A percentile compares a stretch with the other conserved stretches of the same genome.
These are phyloP conservation scores for Macrolepiota albuminosa DNA, from an alignment of 768 basidiomycete genomes.

Conservation along the genomic window DNA sequence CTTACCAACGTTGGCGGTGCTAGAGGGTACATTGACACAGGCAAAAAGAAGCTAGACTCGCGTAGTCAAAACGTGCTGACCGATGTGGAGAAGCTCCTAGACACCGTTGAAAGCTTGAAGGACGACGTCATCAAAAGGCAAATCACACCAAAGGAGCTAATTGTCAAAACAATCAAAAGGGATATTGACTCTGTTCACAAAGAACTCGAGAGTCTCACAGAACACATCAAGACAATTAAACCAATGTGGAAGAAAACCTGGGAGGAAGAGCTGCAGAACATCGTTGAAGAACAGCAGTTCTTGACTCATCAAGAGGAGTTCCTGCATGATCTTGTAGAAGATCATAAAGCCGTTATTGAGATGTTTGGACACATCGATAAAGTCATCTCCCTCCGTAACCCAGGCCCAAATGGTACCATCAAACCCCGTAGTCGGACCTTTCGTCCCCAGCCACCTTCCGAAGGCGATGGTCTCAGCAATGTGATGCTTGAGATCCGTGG, in stretches of 20 bases:
- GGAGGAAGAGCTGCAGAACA: slow-evolving; percentile 93
- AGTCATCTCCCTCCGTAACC: slow-evolving; percentile 67
- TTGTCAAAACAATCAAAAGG: slow-evolving; percentile 67
- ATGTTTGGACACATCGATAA: slow-evolving; percentile 91
- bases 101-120: slow-evolving; percentile 83
- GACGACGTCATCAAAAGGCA: slow-evolving; percentile 90
- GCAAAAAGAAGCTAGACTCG: slow-evolving; percentile 86
- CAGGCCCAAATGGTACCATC: slow-evolving; percentile 32
- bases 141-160: slow-evolving; percentile 71
- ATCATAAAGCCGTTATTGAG: slow-evolving; percentile 84
- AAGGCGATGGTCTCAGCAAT: slow-evolving; percentile 61
- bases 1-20: slow-evolving; percentile 78
- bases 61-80: slow-evolving; percentile 89
- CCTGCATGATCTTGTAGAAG: slow-evolving; percentile 81
- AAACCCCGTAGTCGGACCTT: slow-evolving; percentile 39
- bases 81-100: slow-evolving; percentile 89
- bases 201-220: slow-evolving; percentile 73
- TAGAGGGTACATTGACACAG: slow-evolving; percentile 83
- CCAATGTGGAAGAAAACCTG: slow-evolving; percentile 99
- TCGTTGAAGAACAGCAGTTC: slow-evolving; percentile 96
- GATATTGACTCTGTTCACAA: slow-evolving; percentile 61
- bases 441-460: slow-evolving; percentile 60
- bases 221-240: slow-evolving; percentile 84
- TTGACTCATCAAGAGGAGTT: slow-evolving; percentile 91
- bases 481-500: slow-evolving; percentile 91